phyloP scores from a whole-genome alignment of 1,139 yeast species.

The Spencermartinsiella ligniputridi region DNA sequence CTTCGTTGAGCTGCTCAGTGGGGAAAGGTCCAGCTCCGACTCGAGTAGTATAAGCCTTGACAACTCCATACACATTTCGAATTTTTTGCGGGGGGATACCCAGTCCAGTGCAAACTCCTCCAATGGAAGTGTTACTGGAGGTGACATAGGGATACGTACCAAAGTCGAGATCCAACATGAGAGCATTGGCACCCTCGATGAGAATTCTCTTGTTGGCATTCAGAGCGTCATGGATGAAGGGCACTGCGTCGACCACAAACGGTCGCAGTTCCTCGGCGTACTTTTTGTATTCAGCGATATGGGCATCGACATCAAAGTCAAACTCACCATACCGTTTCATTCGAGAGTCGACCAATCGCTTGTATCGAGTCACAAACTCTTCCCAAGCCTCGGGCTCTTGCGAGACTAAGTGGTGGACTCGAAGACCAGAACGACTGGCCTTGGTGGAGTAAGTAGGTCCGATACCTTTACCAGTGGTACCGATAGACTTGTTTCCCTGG shows the following conservation, averaged over 20 bases:
- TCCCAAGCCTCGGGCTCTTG: slow-evolving; percentile 91
- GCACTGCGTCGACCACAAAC: slow-evolving; percentile 88
- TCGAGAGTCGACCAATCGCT: slow-evolving; percentile 74
- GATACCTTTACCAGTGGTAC: slow-evolving; percentile 98
- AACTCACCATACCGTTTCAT: slow-evolving; percentile 88
- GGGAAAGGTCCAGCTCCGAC: slow-evolving; percentile 99
- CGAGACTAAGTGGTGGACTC: slow-evolving; percentile 93
- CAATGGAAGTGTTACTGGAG: slow-evolving; percentile 91
- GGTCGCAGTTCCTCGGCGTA: slow-evolving; percentile 76
- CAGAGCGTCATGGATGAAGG: slow-evolving; percentile 83
- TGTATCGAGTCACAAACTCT: slow-evolving; percentile 75
- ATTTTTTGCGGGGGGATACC: slow-evolving; percentile 89
- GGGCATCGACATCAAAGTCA: slow-evolving; percentile 79
- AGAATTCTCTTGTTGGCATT: slow-evolving; percentile 75
- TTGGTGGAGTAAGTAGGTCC: slow-evolving; percentile 98
- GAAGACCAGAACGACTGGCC: slow-evolving; percentile 92
- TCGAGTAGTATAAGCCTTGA: slow-evolving; percentile 96
- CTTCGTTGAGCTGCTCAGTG: slow-evolving; percentile 85
- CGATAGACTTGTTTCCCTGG: slow-evolving; percentile 82
- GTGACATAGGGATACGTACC: slow-evolving; percentile 99
- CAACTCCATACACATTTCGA: slow-evolving; percentile 85
- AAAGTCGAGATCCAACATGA: slow-evolving; percentile 94
- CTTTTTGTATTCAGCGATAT: slow-evolving; percentile 68
- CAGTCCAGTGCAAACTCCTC: slow-evolving; percentile 96
- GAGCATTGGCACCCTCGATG: slow-evolving; percentile 97